phyloP scores from a whole-genome alignment of 176 grass and related monocot species.

The Rhynchospora breviuscula region DNA sequence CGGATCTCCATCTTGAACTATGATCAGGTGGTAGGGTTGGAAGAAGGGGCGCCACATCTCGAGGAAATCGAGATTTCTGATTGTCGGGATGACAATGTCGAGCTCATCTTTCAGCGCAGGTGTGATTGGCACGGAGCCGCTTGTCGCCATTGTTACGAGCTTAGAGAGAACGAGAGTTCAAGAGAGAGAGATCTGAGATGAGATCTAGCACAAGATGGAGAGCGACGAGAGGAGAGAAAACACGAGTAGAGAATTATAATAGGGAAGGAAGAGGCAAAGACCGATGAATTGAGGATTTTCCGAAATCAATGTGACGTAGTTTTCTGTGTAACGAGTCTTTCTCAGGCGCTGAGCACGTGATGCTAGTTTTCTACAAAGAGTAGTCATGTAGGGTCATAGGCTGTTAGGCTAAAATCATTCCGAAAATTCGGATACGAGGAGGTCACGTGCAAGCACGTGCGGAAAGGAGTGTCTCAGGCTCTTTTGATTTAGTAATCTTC shows the following conservation, averaged over 20 bases:
- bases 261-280: background rate
- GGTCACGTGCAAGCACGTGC: too few species aligned
- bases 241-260: background rate
- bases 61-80: conserved; percentile 87
- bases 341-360: background rate
- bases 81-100: conserved; percentile 98
- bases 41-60: conserved; percentile 97
- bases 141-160: conserved; percentile 23
- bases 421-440: background rate
- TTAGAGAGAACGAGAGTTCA: background rate
- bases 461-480: background rate
- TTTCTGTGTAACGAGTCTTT: background rate
- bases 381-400: background rate
- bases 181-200: conserved; percentile 3
- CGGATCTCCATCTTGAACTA: conserved; percentile 93
- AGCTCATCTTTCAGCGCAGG: conserved; percentile 80
- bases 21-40: conserved; percentile 97
- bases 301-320: too few species aligned
- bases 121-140: conserved; percentile 31
- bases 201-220: conserved; percentile 2
- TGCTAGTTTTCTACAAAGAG: too few species aligned
- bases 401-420: background rate
- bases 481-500: background rate
- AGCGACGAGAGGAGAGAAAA: background rate
- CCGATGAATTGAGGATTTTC: background rate